Conservation (phyloP, 768 basidiomycete genomes). For the Auriscalpium orientale region DNA sequence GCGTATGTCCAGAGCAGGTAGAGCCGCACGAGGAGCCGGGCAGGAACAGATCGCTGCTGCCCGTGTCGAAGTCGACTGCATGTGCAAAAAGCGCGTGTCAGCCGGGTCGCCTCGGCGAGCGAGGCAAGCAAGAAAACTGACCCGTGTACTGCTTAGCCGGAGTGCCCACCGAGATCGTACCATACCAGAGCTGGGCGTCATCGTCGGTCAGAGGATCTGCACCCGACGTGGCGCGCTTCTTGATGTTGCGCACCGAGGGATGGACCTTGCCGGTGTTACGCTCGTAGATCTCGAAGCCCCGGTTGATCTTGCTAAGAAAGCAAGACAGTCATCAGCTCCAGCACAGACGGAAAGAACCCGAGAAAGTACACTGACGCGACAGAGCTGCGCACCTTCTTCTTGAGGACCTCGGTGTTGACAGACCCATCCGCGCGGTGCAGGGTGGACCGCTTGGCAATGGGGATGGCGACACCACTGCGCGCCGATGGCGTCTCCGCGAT, state of each 20-base stretch:
- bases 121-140: background rate
- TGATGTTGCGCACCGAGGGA: background rate
- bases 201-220: background rate
- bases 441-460: background rate
- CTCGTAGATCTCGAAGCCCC: background rate
- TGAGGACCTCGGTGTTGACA: background rate
- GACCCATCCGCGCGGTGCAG: background rate
- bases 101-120: too few relatives aligned
- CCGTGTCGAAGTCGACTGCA: background rate
- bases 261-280: conserved; percentile 1
- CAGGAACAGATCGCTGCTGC: background rate
- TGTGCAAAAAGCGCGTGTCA: too few relatives aligned
- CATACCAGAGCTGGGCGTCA: conserved; percentile 1
- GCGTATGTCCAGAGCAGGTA: background rate
- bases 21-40: background rate
- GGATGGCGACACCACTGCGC: background rate
- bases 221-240: background rate
- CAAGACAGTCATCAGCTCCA: too few relatives aligned
- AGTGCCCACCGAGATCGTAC: conserved; percentile 3
- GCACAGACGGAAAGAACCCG: too few relatives aligned
- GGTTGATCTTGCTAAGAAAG: background rate
- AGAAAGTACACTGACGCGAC: too few relatives aligned
- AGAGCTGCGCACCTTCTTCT: too few relatives aligned
- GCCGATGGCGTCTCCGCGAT: background rate
- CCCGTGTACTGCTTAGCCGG: conserved; percentile 1